Conservation (phyloP, 2,329 filamentous ascomycete genomes). For the Beauveria varroae region DNA sequence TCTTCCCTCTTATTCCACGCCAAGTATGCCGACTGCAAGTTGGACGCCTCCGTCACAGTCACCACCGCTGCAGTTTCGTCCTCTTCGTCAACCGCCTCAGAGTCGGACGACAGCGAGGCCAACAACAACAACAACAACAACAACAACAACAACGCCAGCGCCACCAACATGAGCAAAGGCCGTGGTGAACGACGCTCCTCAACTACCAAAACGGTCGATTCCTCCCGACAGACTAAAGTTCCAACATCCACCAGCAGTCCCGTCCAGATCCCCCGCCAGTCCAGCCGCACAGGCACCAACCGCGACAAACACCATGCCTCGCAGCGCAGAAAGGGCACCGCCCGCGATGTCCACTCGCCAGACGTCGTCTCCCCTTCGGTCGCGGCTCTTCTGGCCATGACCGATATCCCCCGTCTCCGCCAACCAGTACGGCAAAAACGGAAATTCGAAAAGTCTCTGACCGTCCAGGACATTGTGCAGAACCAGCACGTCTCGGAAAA, state of each 20-base stretch:
- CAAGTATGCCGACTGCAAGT: conserved; percentile 15
- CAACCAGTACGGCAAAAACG: conserved; percentile 29
- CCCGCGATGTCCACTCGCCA: conserved; percentile 27
- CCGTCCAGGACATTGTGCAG: conserved; percentile 48
- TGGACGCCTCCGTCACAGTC: neutral
- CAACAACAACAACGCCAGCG: neutral
- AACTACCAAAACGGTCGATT: neutral
- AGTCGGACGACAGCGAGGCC: neutral
- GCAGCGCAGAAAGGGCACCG: conserved; percentile 2
- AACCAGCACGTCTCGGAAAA: conserved; percentile 50
- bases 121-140: neutral
- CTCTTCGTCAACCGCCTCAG: neutral
- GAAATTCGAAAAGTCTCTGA: conserved; percentile 28
- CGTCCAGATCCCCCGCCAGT: conserved; percentile 10
- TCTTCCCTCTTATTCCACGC: neutral
- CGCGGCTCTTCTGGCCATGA: conserved; percentile 53
- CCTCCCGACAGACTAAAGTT: neutral
- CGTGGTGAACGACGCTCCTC: conserved; percentile 1
- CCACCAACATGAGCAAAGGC: conserved; percentile 10
- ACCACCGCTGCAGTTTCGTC: conserved; percentile 1
- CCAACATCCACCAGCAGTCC: neutral
- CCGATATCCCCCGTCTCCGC: conserved; percentile 47
- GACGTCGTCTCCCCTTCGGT: conserved; percentile 52
- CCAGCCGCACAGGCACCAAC: neutral
- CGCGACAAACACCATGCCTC: conserved; percentile 8